Conservation (phyloP, 192 early-diverging fungal species). For the Coemansia furcata region DNA sequence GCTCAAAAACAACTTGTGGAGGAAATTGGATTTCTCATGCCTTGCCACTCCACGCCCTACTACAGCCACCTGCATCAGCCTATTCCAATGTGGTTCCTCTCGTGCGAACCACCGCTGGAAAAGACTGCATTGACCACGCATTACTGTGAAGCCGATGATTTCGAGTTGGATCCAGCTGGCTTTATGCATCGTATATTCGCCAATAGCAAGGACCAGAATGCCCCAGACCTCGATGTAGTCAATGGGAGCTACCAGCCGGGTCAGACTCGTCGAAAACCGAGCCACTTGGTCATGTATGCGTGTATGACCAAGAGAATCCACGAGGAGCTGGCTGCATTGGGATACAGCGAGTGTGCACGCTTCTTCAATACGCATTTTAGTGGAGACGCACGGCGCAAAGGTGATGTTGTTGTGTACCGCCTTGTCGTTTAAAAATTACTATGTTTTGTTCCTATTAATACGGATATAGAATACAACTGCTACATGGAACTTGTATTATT, state of each 20-base stretch:
- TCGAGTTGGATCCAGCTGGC: conserved; percentile 66
- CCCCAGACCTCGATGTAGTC: neutral
- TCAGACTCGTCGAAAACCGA: conserved; percentile 55
- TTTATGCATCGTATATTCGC: conserved; percentile 56
- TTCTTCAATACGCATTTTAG: conserved; percentile 94
- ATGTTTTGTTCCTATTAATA: too few species aligned
- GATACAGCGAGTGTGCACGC: conserved; percentile 68
- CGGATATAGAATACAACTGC: too few species aligned
- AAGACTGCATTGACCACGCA: conserved; percentile 35
- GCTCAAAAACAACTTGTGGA: neutral
- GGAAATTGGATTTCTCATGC: conserved; percentile 82
- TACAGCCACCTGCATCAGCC: conserved; percentile 75
- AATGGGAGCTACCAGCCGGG: neutral
- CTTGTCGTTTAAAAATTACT: too few species aligned
- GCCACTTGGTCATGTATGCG: conserved; percentile 81
- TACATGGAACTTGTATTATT: too few species aligned
- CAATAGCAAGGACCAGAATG: neutral
- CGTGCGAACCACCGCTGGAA: conserved; percentile 85
- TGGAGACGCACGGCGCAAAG: conserved; percentile 72
- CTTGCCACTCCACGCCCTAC: conserved; percentile 97
- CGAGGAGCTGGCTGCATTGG: conserved; percentile 28
- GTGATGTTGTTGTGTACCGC: conserved; percentile 59
- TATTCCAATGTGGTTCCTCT: conserved; percentile 78
- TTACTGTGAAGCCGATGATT: conserved; percentile 76
- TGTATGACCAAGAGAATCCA: conserved; percentile 46